phyloP scores from a whole-genome alignment of 805 yeast genomes.

The Tetrapisispora arboricola region DNA sequence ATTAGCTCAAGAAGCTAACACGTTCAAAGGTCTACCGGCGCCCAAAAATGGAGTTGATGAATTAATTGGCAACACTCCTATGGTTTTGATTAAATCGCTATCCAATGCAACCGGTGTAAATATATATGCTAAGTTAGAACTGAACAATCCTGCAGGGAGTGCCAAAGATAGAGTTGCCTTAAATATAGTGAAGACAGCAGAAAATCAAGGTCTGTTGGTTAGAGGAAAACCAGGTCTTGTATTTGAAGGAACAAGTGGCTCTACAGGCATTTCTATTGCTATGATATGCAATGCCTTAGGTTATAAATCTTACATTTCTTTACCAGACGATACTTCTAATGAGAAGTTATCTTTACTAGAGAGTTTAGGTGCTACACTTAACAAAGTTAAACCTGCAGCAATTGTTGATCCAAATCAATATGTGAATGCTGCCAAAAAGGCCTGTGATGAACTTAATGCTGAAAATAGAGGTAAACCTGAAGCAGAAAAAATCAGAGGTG shows the following conservation, averaged over 20 bases:
- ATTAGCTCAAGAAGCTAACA: not conserved
- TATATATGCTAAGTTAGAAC: constrained; percentile 78
- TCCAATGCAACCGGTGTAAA: constrained; percentile 68
- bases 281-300: constrained; percentile 84
- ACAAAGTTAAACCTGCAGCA: constrained; percentile 86
- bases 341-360: constrained; percentile 69
- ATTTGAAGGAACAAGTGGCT: constrained; percentile 93
- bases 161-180: constrained; percentile 93
- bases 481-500: constrained; percentile 37
- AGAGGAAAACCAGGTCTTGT: constrained; percentile 54
- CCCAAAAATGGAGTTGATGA: constrained; percentile 52
- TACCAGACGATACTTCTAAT: constrained; percentile 85
- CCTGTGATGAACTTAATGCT: constrained; percentile 41
- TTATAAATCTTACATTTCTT: constrained; percentile 81
- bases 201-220: constrained; percentile 42
- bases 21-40: not conserved
- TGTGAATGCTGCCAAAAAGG: constrained; percentile 72
- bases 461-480: constrained; percentile 33
- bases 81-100: constrained; percentile 63
- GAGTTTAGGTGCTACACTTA: constrained; percentile 71
- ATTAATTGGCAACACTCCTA: constrained; percentile 83
- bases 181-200: constrained; percentile 67
- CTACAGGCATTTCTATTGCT: constrained; percentile 92
- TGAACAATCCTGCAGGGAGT: constrained; percentile 86
- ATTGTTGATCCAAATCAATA: constrained; percentile 91